Evolutionary conservation across 1,284 basidiomycete species (phyloP).

Genomic region (Polyporus tsugae): DNA sequence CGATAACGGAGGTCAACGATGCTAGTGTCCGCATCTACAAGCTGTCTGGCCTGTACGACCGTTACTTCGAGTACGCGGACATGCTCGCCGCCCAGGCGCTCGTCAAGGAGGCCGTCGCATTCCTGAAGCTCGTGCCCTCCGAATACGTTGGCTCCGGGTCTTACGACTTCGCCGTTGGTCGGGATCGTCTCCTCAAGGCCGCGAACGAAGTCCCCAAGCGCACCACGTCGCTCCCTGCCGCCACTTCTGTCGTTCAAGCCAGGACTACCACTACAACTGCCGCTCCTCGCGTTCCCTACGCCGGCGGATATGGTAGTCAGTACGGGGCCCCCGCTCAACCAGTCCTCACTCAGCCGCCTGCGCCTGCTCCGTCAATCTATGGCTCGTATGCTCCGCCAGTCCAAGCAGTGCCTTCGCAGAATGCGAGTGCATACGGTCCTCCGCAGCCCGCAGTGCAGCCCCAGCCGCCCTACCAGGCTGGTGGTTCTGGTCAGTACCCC

Average conservation of each 20-base stretch:
- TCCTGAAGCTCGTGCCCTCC: constrained; percentile 82
- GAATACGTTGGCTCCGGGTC: constrained; percentile 77
- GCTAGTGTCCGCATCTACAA: constrained; percentile 79
- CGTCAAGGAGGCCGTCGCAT: constrained; percentile 83
- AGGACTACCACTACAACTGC: constrained; percentile 25
- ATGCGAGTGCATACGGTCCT: constrained; percentile 9
- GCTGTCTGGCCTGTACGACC: constrained; percentile 88
- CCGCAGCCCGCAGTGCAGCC: constrained; percentile 24
- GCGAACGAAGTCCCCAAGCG: constrained; percentile 47
- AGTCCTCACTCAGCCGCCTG: constrained; percentile 23
- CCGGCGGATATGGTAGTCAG: constrained; percentile 30
- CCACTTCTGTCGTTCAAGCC: constrained; percentile 32
- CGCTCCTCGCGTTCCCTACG: constrained; percentile 32
- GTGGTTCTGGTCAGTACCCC: constrained; percentile 31
- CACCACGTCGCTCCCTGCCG: constrained; percentile 36
- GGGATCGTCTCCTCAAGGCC: constrained; percentile 67
- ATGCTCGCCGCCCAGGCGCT: constrained; percentile 92
- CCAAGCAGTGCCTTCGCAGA: constrained; percentile 10
- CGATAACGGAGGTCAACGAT: constrained; percentile 45
- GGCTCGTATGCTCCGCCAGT: constrained; percentile 34
- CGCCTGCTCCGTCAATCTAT: constrained; percentile 35
- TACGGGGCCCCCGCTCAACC: constrained; percentile 37
- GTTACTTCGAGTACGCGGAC: constrained; percentile 96
- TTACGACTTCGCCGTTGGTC: constrained; percentile 66
- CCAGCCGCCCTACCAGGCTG: constrained; percentile 34